Percentiles rank a stretch among this genome's conserved stretches.
phyloP scores from a whole-genome alignment of 805 yeast species.

The Cyberlindnera euphorbiiphila region DNA sequence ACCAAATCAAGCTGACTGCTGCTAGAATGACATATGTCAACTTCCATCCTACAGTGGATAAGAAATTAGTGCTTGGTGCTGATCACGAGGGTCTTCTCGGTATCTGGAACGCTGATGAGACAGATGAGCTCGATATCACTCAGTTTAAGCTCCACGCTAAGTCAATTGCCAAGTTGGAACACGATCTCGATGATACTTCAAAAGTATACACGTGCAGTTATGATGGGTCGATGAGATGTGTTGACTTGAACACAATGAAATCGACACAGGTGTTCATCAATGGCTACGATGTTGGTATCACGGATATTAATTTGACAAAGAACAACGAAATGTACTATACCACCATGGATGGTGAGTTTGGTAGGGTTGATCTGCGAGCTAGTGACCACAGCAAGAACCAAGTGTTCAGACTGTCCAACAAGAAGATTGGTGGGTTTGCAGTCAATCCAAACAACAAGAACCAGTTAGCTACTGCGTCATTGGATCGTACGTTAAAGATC shows the following conservation, averaged over 20 bases:
- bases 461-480: conserved; percentile 81
- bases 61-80: conserved; percentile 73
- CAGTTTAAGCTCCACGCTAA: conserved; percentile 74
- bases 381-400: conserved; percentile 32
- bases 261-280: conserved; percentile 61
- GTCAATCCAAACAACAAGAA: conserved; percentile 64
- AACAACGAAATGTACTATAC: conserved; percentile 63
- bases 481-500: conserved; percentile 77
- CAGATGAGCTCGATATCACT: conserved; percentile 48
- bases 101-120: conserved; percentile 67
- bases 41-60: conserved; percentile 70
- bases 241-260: conserved; percentile 60
- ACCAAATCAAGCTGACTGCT: conserved; percentile 61
- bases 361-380: conserved; percentile 64
- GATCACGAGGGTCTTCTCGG: conserved; percentile 88
- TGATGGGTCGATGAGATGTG: conserved; percentile 78
- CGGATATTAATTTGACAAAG: conserved; percentile 64
- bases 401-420: conserved; percentile 62
- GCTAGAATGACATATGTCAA: conserved; percentile 70
- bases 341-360: conserved; percentile 77
- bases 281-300: conserved; percentile 59
- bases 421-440: conserved; percentile 87
- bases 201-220: conserved; percentile 71
- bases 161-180: conserved; percentile 60
- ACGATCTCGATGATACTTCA: conserved; percentile 45